These are phyloP conservation scores for Blastobotrys terrestris DNA, from an alignment of 805 yeast species.

Conservation along the genomic window DNA sequence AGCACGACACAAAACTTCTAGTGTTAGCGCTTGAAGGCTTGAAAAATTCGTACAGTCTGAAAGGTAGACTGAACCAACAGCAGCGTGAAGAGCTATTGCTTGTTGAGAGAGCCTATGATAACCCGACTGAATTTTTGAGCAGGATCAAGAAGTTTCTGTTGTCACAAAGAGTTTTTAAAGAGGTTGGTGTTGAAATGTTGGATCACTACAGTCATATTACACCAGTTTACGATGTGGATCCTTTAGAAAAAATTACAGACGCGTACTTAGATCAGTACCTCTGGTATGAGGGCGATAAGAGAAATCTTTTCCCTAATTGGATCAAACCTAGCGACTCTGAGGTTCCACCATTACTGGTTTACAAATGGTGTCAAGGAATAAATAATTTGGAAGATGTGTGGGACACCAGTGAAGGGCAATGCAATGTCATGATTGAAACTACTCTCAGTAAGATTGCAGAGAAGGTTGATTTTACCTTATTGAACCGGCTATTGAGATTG, in stretches of 20 bases:
- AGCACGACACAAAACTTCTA: conserved; percentile 86
- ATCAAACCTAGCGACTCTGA: conserved; percentile 91
- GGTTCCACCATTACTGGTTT: conserved; percentile 83
- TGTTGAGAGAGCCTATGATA: conserved; percentile 94
- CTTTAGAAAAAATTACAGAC: conserved; percentile 91
- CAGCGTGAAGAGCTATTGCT: conserved; percentile 91
- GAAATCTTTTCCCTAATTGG: conserved; percentile 92
- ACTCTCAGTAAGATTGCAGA: conserved; percentile 65
- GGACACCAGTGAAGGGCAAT: conserved; percentile 68
- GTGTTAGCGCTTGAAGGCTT: conserved; percentile 84
- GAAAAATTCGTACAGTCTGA: conserved; percentile 71
- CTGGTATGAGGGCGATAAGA: conserved; percentile 91
- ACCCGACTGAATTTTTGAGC: conserved; percentile 87
- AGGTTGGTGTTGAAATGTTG: conserved; percentile 80
- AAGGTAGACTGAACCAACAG: conserved; percentile 71
- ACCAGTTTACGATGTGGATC: conserved; percentile 86
- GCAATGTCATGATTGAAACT: conserved; percentile 80
- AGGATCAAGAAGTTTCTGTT: conserved; percentile 75
- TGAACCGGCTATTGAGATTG: conserved; percentile 73
- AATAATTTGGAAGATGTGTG: conserved; percentile 75
- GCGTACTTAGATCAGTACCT: conserved; percentile 92
- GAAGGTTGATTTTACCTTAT: conserved; percentile 78
- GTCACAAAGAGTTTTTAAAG: conserved; percentile 90
- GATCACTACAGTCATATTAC: conserved; percentile 78
- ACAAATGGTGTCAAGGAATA: conserved; percentile 91